Evolutionary conservation across 306 rosid species (phyloP), one percentile per base, ranked within the genome.

Genomic region (Vicia sativa): DNA sequence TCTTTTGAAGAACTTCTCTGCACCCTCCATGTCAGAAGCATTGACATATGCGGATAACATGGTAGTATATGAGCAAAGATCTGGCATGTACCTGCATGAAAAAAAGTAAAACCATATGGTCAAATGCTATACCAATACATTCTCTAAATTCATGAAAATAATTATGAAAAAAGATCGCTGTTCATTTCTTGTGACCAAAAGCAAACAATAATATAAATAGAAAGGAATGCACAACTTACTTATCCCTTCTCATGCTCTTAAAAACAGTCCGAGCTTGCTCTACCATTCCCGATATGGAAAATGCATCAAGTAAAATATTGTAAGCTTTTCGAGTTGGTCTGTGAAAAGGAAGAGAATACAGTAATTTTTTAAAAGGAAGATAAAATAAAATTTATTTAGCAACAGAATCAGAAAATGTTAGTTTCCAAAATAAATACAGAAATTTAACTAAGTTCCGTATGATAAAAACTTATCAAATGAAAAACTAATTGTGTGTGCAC

Each of bases 171-270:
- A 21, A 21, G n/a, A 1, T 21, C 23, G 23, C 23, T 21, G 23
- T 21, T 21, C 23, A 21, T 21, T 21, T 21, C 23, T 65, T 65
- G 29, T 25, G 28, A 25, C 11, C 53, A 43, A 16, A 21, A 16
- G 42, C 66, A 70, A 62, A 76, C 49, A 11, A 31, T 23, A 61
- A 57, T 38, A 53, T 26, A 68, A 64, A 52, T 38, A 31, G 66
- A 31, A 72, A 69, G 59, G 55, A 63, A 71, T 42, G 57, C 7
- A 38, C 7, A 38, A 71, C 56, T 75, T 79, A 93, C 99, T 90
- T 85, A 81, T 93, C 95, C 72, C 99, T 90, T 90, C 87, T 80
- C 99, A 93, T 90, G 81, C 97, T 88, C 80, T 88, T 93, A 65
- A 93, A 88, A 60, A 93, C 90, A 2, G 77, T 88, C 52, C 50